A percentile compares a stretch with the other conserved stretches of the same genome.
These are phyloP conservation scores for Aspergillus chevalieri DNA, from an alignment of 2,329 filamentous ascomycete genomes.

Conservation along the genomic window DNA sequence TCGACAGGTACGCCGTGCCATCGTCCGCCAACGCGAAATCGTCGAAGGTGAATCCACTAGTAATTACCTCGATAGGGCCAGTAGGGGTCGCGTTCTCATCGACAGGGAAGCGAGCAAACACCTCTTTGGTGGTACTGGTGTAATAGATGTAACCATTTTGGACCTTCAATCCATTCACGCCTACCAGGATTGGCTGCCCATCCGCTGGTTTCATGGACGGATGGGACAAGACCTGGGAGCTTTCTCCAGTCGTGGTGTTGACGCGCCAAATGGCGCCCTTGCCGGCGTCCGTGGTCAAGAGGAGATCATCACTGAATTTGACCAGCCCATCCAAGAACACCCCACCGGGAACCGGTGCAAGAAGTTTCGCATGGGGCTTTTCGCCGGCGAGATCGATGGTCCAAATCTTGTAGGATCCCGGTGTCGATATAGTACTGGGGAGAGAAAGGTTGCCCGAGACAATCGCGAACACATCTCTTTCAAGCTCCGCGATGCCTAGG, in stretches of 20 bases:
- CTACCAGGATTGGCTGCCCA: background rate
- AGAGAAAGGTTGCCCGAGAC: slow-evolving; percentile 1
- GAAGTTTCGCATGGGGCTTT: background rate
- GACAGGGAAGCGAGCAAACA: slow-evolving; percentile 3
- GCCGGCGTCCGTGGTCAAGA: slow-evolving; percentile 3
- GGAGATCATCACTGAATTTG: slow-evolving; percentile 1
- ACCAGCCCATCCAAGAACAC: slow-evolving; percentile 3
- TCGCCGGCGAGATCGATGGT: slow-evolving; percentile 1
- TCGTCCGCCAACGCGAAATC: slow-evolving; percentile 1
- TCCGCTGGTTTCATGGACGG: background rate
- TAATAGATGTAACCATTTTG: slow-evolving; percentile 5
- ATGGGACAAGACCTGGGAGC: background rate
- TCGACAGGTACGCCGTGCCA: slow-evolving; percentile 5
- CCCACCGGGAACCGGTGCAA: background rate
- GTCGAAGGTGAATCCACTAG: slow-evolving; percentile 2
- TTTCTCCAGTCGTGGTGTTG: slow-evolving; percentile 1
- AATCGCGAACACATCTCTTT: background rate
- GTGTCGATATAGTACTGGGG: background rate
- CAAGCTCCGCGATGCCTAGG: slow-evolving; percentile 2
- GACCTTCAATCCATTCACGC: slow-evolving; percentile 5
- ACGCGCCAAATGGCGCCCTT: slow-evolving; percentile 8
- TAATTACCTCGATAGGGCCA: slow-evolving; percentile 1
- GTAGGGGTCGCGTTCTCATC: background rate
- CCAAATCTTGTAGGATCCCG: slow-evolving; percentile 1
- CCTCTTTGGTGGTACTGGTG: slow-evolving; percentile 1